Evolutionary conservation across 208 protist genomes (phyloP), one percentile per base, ranked within the genome.

Genomic region (Acanthamoeba castellanii): DNA sequence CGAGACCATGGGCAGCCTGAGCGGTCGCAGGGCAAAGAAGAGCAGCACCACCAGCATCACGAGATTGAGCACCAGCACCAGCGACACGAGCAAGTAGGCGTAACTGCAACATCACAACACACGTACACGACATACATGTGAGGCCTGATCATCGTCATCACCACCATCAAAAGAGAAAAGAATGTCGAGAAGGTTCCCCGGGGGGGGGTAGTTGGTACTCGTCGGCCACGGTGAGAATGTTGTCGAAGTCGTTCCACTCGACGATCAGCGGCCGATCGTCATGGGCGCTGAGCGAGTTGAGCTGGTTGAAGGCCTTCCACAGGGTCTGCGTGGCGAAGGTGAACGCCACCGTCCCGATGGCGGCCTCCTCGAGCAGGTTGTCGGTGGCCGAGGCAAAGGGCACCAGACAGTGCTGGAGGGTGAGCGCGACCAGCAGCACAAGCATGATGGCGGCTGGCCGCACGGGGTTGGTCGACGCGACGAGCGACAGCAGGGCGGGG

Each of bases 341-440:
- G 72, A 81, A 81, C 72, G 34, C 72, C 1, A 32, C 30, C 18
- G 72, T 81, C 4, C 72, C 72, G 37, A 81, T 22, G 37, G 72
- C 72, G 6, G 30, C 16, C 72, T 81, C 72, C 42, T 81, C 72
- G 37, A 81, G 72, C 72, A 2, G 42, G 72, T 81, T 81, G 72
- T 81, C 72, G 72, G 7, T 8, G 7, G 30, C 8, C 16, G 20
- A 32, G 14, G 25, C 25, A 32, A 52, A 81, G 37, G 72, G 72
- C 42, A 13, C 72, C 11, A 81, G 42, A 5, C 34, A 81, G 72
- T 50, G 72, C 34, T 81, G 72, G 16, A 81, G 30, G 72, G 72
- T 16, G 20, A 81, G 72, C 11, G 72, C 6, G 16, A 37, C 16
- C 72, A 81, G 25, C 4, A 81, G 72, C 72, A 81, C 72, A 1